Percentiles rank a stretch among this genome's conserved stretches.
These are phyloP conservation scores for Dictyostelium capitatum DNA, from an alignment of 78 protist species.

Conservation along the genomic window DNA sequence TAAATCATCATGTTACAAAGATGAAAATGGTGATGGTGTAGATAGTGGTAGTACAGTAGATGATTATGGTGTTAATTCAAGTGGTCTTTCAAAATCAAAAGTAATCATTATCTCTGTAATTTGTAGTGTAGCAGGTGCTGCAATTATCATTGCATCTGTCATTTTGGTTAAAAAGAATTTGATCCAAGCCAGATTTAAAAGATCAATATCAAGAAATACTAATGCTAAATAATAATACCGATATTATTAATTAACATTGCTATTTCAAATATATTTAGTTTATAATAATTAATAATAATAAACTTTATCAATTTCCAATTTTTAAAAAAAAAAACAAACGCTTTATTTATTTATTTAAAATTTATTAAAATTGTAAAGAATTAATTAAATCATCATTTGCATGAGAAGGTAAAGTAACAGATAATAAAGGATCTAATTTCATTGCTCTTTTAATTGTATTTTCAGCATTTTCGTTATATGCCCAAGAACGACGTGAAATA, in stretches of 20 bases:
- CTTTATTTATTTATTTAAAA: not conserved
- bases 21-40: not conserved
- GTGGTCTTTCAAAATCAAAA: not conserved
- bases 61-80: not conserved
- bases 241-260: no score
- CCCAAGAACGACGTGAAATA: constrained; percentile 87
- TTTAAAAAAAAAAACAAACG: no score
- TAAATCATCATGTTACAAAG: no score
- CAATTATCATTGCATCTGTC: not conserved
- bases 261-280: no score
- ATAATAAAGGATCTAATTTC: constrained; percentile 68
- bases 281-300: no score
- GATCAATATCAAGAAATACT: not conserved
- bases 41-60: no score
- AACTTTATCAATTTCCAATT: no score
- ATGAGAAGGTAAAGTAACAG: constrained; percentile 86
- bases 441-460: constrained; percentile 83
- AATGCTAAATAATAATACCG: not conserved
- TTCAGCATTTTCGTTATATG: constrained; percentile 88
- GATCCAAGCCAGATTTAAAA: no score
- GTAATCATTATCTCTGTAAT: not conserved
- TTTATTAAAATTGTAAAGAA: not conserved
- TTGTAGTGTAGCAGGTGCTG: constrained; percentile 28
- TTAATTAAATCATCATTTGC: constrained; percentile 64
- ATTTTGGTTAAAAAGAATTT: not conserved